Conservation (phyloP, 345 rosid genomes). For the Murraya koenigii region DNA sequence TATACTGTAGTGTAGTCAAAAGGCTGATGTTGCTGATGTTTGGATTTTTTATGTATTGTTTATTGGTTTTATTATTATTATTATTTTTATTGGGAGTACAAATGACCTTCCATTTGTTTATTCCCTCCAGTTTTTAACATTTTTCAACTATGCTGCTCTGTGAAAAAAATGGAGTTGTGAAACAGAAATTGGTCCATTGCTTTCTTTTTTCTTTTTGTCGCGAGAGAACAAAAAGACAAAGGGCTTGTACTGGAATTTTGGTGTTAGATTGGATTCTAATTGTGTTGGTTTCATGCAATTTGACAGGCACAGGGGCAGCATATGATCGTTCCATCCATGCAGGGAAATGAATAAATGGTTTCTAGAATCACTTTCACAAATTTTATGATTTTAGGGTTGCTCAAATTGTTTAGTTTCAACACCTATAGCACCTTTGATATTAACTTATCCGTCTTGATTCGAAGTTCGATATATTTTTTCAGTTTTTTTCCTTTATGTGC, state of each 20-base stretch:
- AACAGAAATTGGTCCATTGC: not conserved
- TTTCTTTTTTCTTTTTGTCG: not conserved
- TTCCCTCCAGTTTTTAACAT: not conserved
- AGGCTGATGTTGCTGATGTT: too few species aligned
- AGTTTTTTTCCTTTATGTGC: not conserved
- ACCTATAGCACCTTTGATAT: slow-evolving; percentile 16
- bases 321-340: slow-evolving; percentile 49
- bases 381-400: slow-evolving; percentile 22
- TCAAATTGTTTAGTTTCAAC: slow-evolving; percentile 23
- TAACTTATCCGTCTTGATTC: slow-evolving; percentile 13
- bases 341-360: slow-evolving; percentile 38
- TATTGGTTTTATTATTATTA: too few species aligned
- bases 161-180: not conserved
- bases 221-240: not conserved
- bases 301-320: slow-evolving; percentile 52
- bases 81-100: too few species aligned
- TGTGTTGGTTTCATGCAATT: slow-evolving; percentile 5
- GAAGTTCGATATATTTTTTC: slow-evolving; percentile 14
- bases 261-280: not conserved
- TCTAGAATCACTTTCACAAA: slow-evolving; percentile 4
- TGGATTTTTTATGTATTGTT: too few species aligned
- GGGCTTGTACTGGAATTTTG: not conserved
- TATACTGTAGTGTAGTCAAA: too few species aligned
- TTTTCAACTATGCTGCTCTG: not conserved
- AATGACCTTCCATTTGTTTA: not conserved